Percentiles rank a stretch among this genome's conserved stretches.
Evolutionary conservation across 139 green algal species (phyloP).

Genomic region (Chlamydomonas sp.): DNA sequence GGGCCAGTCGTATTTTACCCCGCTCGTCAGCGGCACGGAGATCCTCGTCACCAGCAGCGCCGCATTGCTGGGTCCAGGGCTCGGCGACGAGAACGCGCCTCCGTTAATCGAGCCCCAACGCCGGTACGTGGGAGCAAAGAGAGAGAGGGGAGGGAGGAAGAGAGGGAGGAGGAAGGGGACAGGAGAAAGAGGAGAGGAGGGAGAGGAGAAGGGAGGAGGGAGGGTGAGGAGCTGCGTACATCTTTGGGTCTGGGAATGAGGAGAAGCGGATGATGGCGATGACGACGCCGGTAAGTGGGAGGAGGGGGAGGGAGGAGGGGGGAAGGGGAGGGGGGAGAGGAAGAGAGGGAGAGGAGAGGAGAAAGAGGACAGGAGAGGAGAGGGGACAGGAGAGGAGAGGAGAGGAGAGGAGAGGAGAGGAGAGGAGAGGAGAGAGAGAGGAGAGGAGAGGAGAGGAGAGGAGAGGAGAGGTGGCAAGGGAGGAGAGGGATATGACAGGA

Average conservation of each 20-base stretch:
- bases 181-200: neutral
- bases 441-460: neutral
- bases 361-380: neutral
- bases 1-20: too few relatives aligned
- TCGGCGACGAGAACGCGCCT: too few relatives aligned
- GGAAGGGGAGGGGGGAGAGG: slow-evolving; percentile 1
- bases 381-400: neutral
- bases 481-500: neutral
- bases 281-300: neutral
- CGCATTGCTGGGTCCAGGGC: too few relatives aligned
- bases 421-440: neutral
- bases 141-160: too few relatives aligned
- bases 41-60: too few relatives aligned
- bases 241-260: neutral
- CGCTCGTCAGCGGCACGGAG: too few relatives aligned
- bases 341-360: neutral
- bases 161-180: neutral
- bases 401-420: neutral
- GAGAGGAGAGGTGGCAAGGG: neutral
- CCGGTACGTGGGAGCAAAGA: too few relatives aligned
- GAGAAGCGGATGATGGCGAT: neutral
- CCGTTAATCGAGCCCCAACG: too few relatives aligned
- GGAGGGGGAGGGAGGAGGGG: neutral
- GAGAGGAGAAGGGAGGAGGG: neutral
- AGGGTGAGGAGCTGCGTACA: neutral